A percentile compares a stretch with the other conserved stretches of the same genome.
phyloP scores from a whole-genome alignment of 2,329 filamentous ascomycete species.

The Sclerotinia borealis region DNA sequence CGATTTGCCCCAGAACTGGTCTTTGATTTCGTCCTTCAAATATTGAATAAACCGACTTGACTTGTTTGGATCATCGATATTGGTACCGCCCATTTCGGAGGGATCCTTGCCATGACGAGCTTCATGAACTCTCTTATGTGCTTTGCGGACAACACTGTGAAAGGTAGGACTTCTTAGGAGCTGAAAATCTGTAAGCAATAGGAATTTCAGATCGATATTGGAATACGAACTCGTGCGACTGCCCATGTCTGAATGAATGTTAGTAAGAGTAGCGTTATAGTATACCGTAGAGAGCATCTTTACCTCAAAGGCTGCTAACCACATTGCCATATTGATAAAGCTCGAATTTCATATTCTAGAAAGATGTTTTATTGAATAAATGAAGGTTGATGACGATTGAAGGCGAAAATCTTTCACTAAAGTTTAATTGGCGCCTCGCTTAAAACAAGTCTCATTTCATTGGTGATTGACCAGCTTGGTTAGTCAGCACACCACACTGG shows the following conservation, averaged over 20 bases:
- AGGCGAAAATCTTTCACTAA: background rate
- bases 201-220: background rate
- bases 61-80: slow-evolving; percentile 36
- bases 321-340: slow-evolving; percentile 26
- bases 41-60: slow-evolving; percentile 39
- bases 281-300: slow-evolving; percentile 9
- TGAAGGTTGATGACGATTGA: background rate
- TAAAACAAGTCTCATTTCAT: background rate
- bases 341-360: slow-evolving; percentile 9
- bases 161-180: slow-evolving; percentile 49
- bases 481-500: background rate
- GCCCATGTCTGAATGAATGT: slow-evolving; percentile 24
- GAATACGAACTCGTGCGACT: slow-evolving; percentile 22
- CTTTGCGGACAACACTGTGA: slow-evolving; percentile 45
- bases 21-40: slow-evolving; percentile 48
- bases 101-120: slow-evolving; percentile 42
- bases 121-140: slow-evolving; percentile 37
- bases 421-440: background rate
- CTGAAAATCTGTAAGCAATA: slow-evolving; percentile 28
- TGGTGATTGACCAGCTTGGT: background rate
- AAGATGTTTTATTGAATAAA: too few species aligned
- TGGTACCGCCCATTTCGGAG: slow-evolving; percentile 43
- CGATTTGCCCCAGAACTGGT: slow-evolving; percentile 35
- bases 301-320: slow-evolving; percentile 37
- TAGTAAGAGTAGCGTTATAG: background rate